phyloP scores from a whole-genome alignment of 192 early-diverging fungal species.

The Diversispora eburnea region DNA sequence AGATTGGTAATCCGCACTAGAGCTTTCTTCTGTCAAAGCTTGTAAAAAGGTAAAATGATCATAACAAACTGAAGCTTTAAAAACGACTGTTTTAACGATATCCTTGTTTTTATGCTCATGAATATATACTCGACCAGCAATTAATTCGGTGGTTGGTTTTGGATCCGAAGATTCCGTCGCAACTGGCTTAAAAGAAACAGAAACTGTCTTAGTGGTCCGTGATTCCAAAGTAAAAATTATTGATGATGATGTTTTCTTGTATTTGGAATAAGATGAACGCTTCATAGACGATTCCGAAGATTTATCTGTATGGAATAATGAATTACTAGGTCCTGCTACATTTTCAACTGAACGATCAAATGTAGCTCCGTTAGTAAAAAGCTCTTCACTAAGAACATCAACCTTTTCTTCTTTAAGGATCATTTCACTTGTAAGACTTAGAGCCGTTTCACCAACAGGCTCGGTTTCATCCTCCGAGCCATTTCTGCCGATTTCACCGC shows the following conservation, averaged over 20 bases:
- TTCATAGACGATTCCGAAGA: not conserved
- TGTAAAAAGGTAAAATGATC: conserved; percentile 34
- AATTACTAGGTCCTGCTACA: conserved; percentile 15
- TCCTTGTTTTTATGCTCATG: conserved; percentile 85
- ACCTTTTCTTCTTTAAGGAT: conserved; percentile 30
- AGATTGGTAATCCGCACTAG: not conserved
- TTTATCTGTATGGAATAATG: not conserved
- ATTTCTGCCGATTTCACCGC: conserved; percentile 11
- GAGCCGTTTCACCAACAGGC: not conserved
- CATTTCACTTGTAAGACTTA: not conserved
- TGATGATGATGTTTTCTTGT: conserved; percentile 55
- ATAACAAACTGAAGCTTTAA: conserved; percentile 54
- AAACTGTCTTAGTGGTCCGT: conserved; percentile 60
- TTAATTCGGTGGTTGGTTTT: not conserved
- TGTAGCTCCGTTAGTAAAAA: conserved; percentile 19
- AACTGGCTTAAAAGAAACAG: conserved; percentile 58
- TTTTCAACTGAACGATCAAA: conserved; percentile 13
- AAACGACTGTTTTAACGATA: conserved; percentile 63
- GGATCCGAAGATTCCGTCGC: not conserved
- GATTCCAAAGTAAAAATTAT: conserved; percentile 70
- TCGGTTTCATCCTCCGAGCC: conserved; percentile 16
- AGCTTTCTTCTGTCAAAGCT: conserved; percentile 18
- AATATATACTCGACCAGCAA: conserved; percentile 49
- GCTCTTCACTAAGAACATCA: conserved; percentile 26
- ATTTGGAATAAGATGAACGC: conserved; percentile 30